Evolutionary conservation across 2,329 filamentous ascomycete species (phyloP), one percentile per base, ranked within the genome.

Genomic region (Ilyonectria sp.): DNA sequence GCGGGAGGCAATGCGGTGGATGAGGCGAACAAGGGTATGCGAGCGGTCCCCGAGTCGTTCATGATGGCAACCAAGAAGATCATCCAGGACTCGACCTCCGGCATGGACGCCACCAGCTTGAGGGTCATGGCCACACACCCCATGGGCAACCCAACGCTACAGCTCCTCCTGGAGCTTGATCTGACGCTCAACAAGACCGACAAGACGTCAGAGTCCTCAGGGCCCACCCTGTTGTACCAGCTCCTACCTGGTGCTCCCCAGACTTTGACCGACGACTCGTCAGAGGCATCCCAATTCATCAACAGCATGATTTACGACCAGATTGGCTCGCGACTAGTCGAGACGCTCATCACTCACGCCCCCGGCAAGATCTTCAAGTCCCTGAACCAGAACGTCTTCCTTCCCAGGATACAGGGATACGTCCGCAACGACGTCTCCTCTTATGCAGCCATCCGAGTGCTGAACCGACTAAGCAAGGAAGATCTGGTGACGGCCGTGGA

Each of bases 301-400:
- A 94, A 93, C 75, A 91, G 93, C 63, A 89, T 98, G 77, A 86
- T 98, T 29, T 98, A 98, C 80, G 94, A 98, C 77, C 87, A 92
- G 2, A 91, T 98, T 58, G 96, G 96, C 17, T 98, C 95, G 4
- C 92, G 95, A 50, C 86, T 99, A 2, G 86, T 98, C 23, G 96
- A 99, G 82, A 94, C 92, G 0, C 91, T 99, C 69, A 89, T 98
- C 70, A 88, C 91, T 29, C 88, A 92, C 77, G 90, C 92, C 17
- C 94, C 96, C 0, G 94, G 93, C 49, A 97, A 96, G 81, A 83
- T 94, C 37, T 99, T 98, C 88, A 98, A 97, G 81, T 89, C 90
- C 15, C 86, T 99, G 6, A 95, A 97, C 82, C 90, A 88, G 65
- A 91, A 92, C 71, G 89, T 94, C 71, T 93, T 98, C 80, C 92